Evolutionary conservation across 371 early-diverging fungal species (phyloP).

Genomic region (Umbelopsis sp.): DNA sequence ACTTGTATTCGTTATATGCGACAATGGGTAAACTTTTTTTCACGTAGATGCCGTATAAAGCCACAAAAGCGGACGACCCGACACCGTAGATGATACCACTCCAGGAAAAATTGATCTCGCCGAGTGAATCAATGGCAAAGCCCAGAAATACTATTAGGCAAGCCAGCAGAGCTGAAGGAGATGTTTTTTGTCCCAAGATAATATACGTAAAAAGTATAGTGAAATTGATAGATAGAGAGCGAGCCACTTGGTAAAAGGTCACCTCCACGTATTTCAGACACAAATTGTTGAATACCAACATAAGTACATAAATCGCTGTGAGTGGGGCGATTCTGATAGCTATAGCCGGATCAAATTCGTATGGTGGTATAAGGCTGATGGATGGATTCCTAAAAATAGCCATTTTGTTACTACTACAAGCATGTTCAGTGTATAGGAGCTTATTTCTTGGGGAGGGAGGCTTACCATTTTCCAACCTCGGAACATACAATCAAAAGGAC

Average conservation of each 20-base stretch:
- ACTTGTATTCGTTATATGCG: constrained; percentile 73
- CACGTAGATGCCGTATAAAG: constrained; percentile 76
- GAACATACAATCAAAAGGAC: constrained; percentile 62
- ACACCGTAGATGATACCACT: constrained; percentile 71
- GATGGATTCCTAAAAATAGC: constrained; percentile 1
- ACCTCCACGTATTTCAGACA: constrained; percentile 75
- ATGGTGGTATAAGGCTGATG: constrained; percentile 71
- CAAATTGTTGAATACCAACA: constrained; percentile 73
- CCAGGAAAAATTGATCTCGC: constrained; percentile 77
- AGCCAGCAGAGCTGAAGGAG: constrained; percentile 56
- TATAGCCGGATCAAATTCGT: constrained; percentile 59
- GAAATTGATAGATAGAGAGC: constrained; percentile 74
- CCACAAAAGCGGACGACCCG: constrained; percentile 71
- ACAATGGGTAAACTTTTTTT: constrained; percentile 68
- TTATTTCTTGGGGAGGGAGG: no score
- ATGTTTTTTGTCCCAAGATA: constrained; percentile 64
- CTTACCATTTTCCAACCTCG: constrained; percentile 63
- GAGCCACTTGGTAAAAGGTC: constrained; percentile 75
- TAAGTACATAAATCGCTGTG: constrained; percentile 71
- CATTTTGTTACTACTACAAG: constrained; percentile 36
- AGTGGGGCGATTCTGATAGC: constrained; percentile 67
- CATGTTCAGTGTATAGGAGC: background rate
- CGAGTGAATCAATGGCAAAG: constrained; percentile 71
- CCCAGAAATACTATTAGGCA: constrained; percentile 72
- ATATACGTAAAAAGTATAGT: constrained; percentile 71